Conservation (phyloP, 2,329 filamentous ascomycete species). For the Geosmithia flava region DNA sequence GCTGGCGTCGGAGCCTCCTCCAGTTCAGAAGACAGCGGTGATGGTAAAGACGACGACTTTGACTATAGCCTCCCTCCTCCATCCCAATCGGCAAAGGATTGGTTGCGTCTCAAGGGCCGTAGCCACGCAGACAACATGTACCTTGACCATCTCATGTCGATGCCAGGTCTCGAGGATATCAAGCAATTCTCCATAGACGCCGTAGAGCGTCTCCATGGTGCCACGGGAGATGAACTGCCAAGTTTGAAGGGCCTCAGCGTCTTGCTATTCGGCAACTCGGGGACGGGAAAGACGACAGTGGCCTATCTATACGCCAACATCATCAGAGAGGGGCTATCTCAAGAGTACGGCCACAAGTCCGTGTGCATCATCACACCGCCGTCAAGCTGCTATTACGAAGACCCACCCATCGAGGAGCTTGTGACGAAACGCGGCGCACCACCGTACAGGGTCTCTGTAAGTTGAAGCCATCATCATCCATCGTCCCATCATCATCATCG, state of each 20-base stretch:
- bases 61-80: too few relatives aligned
- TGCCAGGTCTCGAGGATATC: slow-evolving; percentile 50
- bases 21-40: too few relatives aligned
- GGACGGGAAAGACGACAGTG: slow-evolving; percentile 44
- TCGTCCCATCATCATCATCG: too few relatives aligned
- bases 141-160: slow-evolving; percentile 46
- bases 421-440: too few relatives aligned
- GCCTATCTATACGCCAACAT: slow-evolving; percentile 45
- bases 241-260: slow-evolving; percentile 23
- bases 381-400: too few relatives aligned
- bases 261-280: slow-evolving; percentile 15
- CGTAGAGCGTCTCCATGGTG: slow-evolving; percentile 27
- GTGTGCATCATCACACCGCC: too few relatives aligned
- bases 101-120: slow-evolving; percentile 24
- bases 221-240: slow-evolving; percentile 39
- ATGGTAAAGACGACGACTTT: too few relatives aligned
- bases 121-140: slow-evolving; percentile 31
- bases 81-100: slow-evolving; percentile 12
- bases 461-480: too few relatives aligned
- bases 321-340: slow-evolving; percentile 12
- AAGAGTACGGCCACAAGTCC: too few relatives aligned
- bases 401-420: too few relatives aligned
- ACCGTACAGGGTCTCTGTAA: too few relatives aligned
- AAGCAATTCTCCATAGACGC: slow-evolving; percentile 41
- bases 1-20: too few relatives aligned